phyloP scores from a whole-genome alignment of 306 rosid species.

The barrel medic (Medicago truncatula) region MtrunA17r5.0-ANR NC_053045.1:209501-210000 shows the following conservation, averaged over 20 bases:
- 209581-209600: not conserved
- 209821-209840: conserved; percentile 45
- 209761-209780: conserved; percentile 84
- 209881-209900: not conserved
- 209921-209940: conserved; percentile 35
- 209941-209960: conserved; percentile 21
- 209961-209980: not conserved
- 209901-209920: not conserved
- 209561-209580: conserved; percentile 20
- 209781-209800: conserved; percentile 84
- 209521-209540: too few relatives aligned
- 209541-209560: not conserved
- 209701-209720: conserved; percentile 24
- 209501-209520: conserved; percentile 25
- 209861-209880: not conserved
- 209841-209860: conserved; percentile 27
- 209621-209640: conserved; percentile 28
- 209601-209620: conserved; percentile 27
- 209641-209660: not conserved
- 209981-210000: conserved; percentile 25
- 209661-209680: not conserved
- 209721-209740: conserved; percentile 37
- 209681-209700: conserved; percentile 19
- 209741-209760: conserved; percentile 76
- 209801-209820: conserved; percentile 93